Base-by-base conservation (phyloP, 768 basidiomycete species). In the Mycena leptocephala region DNA sequence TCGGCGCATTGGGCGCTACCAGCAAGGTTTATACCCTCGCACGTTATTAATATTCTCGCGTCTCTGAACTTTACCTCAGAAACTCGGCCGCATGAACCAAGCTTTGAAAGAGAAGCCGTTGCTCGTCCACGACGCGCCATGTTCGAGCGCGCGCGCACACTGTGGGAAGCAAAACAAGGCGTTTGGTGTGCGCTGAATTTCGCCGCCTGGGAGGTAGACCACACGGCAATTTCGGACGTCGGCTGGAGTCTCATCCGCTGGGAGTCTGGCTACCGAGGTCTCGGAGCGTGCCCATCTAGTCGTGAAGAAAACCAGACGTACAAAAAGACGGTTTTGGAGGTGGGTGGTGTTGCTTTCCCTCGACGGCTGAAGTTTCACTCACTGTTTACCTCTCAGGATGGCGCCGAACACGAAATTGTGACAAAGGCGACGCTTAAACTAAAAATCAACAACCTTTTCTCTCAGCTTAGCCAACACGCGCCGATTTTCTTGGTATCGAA, bases 401-500 rank as follows among this genome's bases (percentile, higher is more conserved):
- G 88, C 78, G 91, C 7, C 68, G 84, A 70, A 88, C 88, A 75
- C 83, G 88, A 78, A 79, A 82, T 43, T 80, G 70, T 91, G 72
- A 81, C 83, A 39, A 85, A 84, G 80, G 78, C 80, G 7, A 79
- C 82, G 58, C 86, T 92, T 79, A 89, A 86, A 80, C 75, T 79
- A 41, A 86, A 85, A 61, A 85, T 92, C 67, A 82, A 81, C 73
- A 75, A 81, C 24, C 82, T 90, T 76, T 58, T 89, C 67, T 72
- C 82, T 5, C 66, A 80, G 7, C 79, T 85, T 66, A 77, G 80
- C 18, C 79, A 78, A 20, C 41, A 76, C 11, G 90, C 88, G 3
- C 91, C 92, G 0, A 80, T 93, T 43, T 91, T 88, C 78, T 83
- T 93, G 71, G 84, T 93, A 32, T 91, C 92, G 79, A 92, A 92